Conservation (phyloP, 2,329 filamentous ascomycete species). For the Pseudopithomyces maydicus region DNA sequence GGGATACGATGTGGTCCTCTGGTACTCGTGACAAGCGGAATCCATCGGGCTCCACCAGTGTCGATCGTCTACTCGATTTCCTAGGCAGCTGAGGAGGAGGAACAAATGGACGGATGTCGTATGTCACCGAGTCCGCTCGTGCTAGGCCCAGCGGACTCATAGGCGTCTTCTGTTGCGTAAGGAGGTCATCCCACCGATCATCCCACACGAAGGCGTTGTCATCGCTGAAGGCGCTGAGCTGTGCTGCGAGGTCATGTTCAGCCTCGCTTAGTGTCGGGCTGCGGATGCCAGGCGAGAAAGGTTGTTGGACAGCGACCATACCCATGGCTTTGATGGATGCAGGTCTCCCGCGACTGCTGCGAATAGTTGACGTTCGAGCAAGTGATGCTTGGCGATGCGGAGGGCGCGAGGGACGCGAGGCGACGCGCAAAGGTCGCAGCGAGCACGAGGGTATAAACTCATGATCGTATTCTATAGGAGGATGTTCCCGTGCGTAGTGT, state of each 20-base stretch:
- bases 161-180: constrained; percentile 11
- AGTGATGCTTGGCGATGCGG: constrained; percentile 20
- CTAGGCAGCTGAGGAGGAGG: constrained; percentile 45
- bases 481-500: constrained; percentile 28
- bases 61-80: constrained; percentile 50
- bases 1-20: constrained; percentile 37
- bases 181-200: constrained; percentile 24
- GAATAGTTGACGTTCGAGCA: constrained; percentile 27
- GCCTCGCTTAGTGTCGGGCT: constrained; percentile 56
- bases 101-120: constrained; percentile 4
- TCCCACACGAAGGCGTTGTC: constrained; percentile 27
- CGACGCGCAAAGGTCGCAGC: constrained; percentile 17
- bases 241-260: constrained; percentile 44
- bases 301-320: constrained; percentile 24
- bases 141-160: constrained; percentile 12
- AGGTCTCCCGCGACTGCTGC: constrained; percentile 18
- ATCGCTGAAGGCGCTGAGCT: constrained; percentile 39
- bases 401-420: constrained; percentile 12
- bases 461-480: constrained; percentile 22
- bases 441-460: constrained; percentile 36
- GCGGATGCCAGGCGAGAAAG: constrained; percentile 7
- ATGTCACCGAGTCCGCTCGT: constrained; percentile 16
- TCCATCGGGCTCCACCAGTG: constrained; percentile 16
- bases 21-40: constrained; percentile 32
- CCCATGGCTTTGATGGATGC: constrained; percentile 23